Percentiles rank a stretch among this genome's conserved stretches.
phyloP scores from a whole-genome alignment of 148 eudicot species.

The Linanthus parryae region DNA sequence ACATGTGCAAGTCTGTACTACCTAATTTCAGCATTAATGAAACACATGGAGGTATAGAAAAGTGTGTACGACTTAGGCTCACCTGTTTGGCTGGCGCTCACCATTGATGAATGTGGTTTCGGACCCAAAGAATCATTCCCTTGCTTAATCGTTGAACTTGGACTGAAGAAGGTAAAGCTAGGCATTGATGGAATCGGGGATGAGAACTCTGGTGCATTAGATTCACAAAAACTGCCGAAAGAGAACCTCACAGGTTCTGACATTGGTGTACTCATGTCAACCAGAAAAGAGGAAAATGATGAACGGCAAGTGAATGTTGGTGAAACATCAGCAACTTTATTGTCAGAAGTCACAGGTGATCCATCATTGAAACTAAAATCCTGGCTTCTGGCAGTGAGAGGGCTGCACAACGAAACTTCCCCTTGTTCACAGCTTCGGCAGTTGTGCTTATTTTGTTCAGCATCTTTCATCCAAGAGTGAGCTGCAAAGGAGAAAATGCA shows the following conservation, averaged over 20 bases:
- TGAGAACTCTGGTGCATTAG: slow-evolving; percentile 24
- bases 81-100: slow-evolving; percentile 22
- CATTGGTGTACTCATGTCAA: slow-evolving; percentile 35
- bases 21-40: too few relatives aligned
- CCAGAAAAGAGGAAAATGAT: slow-evolving; percentile 52
- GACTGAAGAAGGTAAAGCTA: slow-evolving; percentile 67
- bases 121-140: slow-evolving; percentile 19
- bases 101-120: slow-evolving; percentile 13
- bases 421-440: slow-evolving; percentile 9
- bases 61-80: too few relatives aligned
- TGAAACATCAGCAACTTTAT: slow-evolving; percentile 22
- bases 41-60: too few relatives aligned
- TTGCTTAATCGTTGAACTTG: slow-evolving; percentile 27
- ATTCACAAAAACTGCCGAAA: slow-evolving; percentile 29
- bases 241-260: slow-evolving; percentile 28
- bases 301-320: slow-evolving; percentile 56
- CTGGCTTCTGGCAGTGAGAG: slow-evolving; percentile 30
- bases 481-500: slow-evolving; percentile 18
- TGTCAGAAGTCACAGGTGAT: slow-evolving; percentile 23
- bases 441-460: slow-evolving; percentile 15
- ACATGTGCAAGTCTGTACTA: too few relatives aligned
- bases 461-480: slow-evolving; percentile 59
- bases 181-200: slow-evolving; percentile 66
- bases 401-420: slow-evolving; percentile 36
- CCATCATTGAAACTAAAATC: slow-evolving; percentile 49